Evolutionary conservation across 2,329 filamentous ascomycete species (phyloP), one percentile per base, ranked within the genome.

Genomic region (Botrytis elliptica): DNA sequence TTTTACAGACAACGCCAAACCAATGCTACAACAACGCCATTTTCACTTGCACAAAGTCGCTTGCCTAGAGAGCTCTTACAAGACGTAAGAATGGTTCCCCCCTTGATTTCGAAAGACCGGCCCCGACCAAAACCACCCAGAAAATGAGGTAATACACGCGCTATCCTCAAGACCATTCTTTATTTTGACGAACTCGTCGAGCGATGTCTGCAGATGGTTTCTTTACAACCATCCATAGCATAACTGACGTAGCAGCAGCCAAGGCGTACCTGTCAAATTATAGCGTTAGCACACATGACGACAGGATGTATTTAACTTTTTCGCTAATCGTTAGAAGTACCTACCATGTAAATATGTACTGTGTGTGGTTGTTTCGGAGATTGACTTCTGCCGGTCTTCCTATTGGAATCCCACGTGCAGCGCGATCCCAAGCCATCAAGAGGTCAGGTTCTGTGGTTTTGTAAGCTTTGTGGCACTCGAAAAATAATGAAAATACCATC

Each of bases 301-400:
- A 52, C 20, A n/a, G 36, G 16, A 33, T 71, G 40, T 12, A 12
- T 22, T 22, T 44, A 16, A 20, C n/a, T 63, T 40, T 60, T n/a
- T 57, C 52, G 52, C n/a, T n/a, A 18, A 33, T 16, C 14, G 29
- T 29, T 33, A 29, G 52, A 70, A 10, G 72, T 59, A 84, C 90
- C 81, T 89, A 98, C 96, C 96, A 99, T 77, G 96, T 99, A 83
- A 98, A 96, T 78, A 99, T 99, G 83, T 99, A 99, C 86, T 98
- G 96, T 76, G 93, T 91, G 83, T 99, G 96, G 84, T 97, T 98
- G 82, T 99, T 99, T 82, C 94, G 89, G 81, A 99, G 85, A 82
- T 97, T 97, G 75, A 99, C 95, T 84, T 97, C 94, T 7, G 96
- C 89, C 10, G 93, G 85, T 81, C 95, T 88, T 22, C 95, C 96